Conservation (phyloP, 75 land plant species). For the Selaginella moellendorffii region DNA sequence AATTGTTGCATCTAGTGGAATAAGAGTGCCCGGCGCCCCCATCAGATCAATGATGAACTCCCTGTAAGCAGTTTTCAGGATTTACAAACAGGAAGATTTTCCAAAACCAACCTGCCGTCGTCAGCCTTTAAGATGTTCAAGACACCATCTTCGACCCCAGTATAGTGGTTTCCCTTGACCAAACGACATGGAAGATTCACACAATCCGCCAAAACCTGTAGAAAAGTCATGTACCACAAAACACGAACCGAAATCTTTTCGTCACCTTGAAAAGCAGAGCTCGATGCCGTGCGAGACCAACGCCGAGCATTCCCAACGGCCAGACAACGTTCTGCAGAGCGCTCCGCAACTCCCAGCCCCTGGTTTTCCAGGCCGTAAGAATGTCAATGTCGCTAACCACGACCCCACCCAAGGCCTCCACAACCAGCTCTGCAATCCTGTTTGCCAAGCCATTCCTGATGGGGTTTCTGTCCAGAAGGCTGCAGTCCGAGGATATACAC, state of each 20-base stretch:
- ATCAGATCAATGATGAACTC: slow-evolving; percentile 81
- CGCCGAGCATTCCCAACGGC: slow-evolving; percentile 51
- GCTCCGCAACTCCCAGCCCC: slow-evolving; percentile 31
- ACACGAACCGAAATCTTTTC: too few relatives aligned
- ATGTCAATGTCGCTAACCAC: slow-evolving; percentile 62
- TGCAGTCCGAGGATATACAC: slow-evolving; percentile 23
- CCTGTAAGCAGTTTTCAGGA: slow-evolving; percentile 32
- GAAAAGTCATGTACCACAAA: too few relatives aligned
- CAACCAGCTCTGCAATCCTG: slow-evolving; percentile 61
- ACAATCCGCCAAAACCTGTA: slow-evolving; percentile 62
- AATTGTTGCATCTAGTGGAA: slow-evolving; percentile 42
- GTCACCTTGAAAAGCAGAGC: slow-evolving; percentile 78
- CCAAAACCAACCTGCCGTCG: slow-evolving; percentile 34
- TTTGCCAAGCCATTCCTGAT: slow-evolving; percentile 28
- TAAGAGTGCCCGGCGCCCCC: slow-evolving; percentile 81
- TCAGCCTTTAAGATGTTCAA: slow-evolving; percentile 53
- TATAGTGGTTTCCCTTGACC: slow-evolving; percentile 70
- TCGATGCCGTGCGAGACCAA: slow-evolving; percentile 74
- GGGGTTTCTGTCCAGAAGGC: slow-evolving; percentile 14
- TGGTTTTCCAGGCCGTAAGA: slow-evolving; percentile 36
- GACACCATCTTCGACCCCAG: slow-evolving; percentile 83
- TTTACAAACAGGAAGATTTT: neutral
- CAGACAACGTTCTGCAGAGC: slow-evolving; percentile 39
- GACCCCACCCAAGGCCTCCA: slow-evolving; percentile 62
- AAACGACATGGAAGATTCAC: slow-evolving; percentile 63